Conservation (phyloP, 257 asterid genomes). For the Salvia miltiorrhiza region DNA sequence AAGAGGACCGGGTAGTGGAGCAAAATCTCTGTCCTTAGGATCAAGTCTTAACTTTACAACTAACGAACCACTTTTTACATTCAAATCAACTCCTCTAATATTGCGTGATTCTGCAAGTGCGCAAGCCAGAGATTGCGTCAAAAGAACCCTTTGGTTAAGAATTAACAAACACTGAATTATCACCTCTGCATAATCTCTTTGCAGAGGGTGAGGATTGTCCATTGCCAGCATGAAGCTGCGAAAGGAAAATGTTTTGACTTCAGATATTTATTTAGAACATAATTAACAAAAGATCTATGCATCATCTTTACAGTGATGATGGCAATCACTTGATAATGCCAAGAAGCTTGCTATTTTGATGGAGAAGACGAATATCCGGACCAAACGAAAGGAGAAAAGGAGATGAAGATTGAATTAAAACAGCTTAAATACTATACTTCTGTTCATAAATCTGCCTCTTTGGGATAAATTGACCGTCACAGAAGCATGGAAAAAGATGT, state of each 20-base stretch:
- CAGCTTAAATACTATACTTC: background rate
- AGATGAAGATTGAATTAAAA: background rate
- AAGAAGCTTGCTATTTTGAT: slow-evolving; percentile 1
- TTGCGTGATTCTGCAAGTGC: slow-evolving; percentile 50
- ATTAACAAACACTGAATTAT: slow-evolving; percentile 15
- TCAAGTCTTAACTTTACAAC: slow-evolving; percentile 79
- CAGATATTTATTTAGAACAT: slow-evolving; percentile 7
- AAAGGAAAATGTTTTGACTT: slow-evolving; percentile 15
- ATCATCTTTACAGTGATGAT: background rate
- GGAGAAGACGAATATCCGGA: slow-evolving; percentile 7
- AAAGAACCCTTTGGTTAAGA: slow-evolving; percentile 10
- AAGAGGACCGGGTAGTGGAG: slow-evolving; percentile 92
- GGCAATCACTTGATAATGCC: slow-evolving; percentile 5
- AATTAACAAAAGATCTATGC: slow-evolving; percentile 16
- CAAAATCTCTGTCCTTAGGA: slow-evolving; percentile 75
- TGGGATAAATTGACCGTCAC: slow-evolving; percentile 1
- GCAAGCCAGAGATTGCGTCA: slow-evolving; percentile 26
- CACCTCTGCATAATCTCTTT: slow-evolving; percentile 78
- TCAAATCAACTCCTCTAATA: slow-evolving; percentile 38
- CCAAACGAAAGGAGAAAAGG: background rate
- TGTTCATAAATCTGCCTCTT: background rate
- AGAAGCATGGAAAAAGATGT: background rate
- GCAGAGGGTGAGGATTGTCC: slow-evolving; percentile 62
- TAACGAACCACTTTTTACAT: slow-evolving; percentile 50
- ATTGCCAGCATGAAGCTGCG: slow-evolving; percentile 89